phyloP scores from a whole-genome alignment of 768 basidiomycete genomes.

The Pisolithus microcarpus region DNA sequence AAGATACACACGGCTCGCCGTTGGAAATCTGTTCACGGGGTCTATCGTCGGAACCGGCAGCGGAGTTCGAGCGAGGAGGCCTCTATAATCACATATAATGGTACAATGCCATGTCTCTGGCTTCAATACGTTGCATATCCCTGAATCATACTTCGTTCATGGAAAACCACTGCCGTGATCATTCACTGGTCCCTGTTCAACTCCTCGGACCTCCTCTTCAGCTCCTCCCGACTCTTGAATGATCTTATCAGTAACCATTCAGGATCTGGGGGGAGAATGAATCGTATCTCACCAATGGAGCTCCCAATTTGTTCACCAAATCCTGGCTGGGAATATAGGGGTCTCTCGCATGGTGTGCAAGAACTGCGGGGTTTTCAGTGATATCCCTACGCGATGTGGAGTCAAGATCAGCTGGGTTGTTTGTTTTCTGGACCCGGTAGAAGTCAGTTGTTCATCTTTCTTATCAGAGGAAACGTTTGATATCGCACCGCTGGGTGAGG shows the following conservation, averaged over 20 bases:
- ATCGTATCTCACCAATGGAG: constrained; percentile 36
- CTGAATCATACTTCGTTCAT: too few relatives aligned
- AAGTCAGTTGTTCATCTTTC: neutral
- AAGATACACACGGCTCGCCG: too few relatives aligned
- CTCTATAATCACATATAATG: too few relatives aligned
- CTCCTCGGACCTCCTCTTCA: constrained; percentile 39
- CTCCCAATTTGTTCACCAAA: constrained; percentile 37
- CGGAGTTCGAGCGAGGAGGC: too few relatives aligned
- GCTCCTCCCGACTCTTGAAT: constrained; percentile 44
- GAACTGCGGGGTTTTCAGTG: constrained; percentile 31
- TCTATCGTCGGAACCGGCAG: too few relatives aligned
- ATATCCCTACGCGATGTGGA: constrained; percentile 29
- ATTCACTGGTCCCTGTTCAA: constrained; percentile 30
- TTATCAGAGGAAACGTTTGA: neutral
- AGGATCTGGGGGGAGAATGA: neutral
- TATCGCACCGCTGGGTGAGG: constrained; percentile 55
- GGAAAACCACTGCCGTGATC: too few relatives aligned
- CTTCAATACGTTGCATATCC: too few relatives aligned
- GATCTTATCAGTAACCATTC: neutral
- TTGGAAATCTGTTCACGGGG: too few relatives aligned
- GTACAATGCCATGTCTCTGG: too few relatives aligned
- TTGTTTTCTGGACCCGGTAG: constrained; percentile 39
- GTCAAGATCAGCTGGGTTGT: constrained; percentile 51
- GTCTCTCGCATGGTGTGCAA: constrained; percentile 43
- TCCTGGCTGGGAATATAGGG: constrained; percentile 45